phyloP scores from a whole-genome alignment of 1,284 basidiomycete genomes.

The Cryptococcus jaspeensis region DNA sequence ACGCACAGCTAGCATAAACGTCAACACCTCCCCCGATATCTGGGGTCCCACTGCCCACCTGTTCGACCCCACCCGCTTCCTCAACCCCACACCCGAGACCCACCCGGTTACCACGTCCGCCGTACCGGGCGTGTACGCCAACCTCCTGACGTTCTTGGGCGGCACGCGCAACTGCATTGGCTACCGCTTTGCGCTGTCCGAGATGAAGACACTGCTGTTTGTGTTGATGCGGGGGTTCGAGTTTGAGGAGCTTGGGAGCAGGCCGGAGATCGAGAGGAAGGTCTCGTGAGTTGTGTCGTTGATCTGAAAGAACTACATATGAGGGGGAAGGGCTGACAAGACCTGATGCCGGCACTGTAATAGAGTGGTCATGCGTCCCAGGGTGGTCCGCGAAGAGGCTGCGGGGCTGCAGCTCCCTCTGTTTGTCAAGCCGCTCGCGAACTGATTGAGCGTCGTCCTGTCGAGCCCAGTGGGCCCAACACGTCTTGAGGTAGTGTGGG shows the following conservation, averaged over 20 bases:
- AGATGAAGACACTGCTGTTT: constrained; percentile 64
- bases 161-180: constrained; percentile 70
- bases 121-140: constrained; percentile 64
- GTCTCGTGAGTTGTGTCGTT: constrained; percentile 38
- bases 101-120: constrained; percentile 37
- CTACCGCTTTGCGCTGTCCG: constrained; percentile 66
- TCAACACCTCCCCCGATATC: constrained; percentile 61
- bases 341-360: no score
- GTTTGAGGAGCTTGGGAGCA: constrained; percentile 55
- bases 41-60: constrained; percentile 68
- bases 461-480: no score
- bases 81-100: constrained; percentile 10
- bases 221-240: constrained; percentile 60
- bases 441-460: no score
- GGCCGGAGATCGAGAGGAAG: constrained; percentile 37
- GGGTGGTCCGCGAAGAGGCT: no score
- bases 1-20: constrained; percentile 50
- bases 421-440: no score
- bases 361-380: no score
- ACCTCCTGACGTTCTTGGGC: constrained; percentile 65
- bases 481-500: no score
- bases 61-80: constrained; percentile 55
- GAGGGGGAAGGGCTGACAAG: no score
- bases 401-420: no score
- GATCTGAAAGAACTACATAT: no score